phyloP scores from a whole-genome alignment of 495 filamentous ascomycete species.

The Neurospora sp. region DNA sequence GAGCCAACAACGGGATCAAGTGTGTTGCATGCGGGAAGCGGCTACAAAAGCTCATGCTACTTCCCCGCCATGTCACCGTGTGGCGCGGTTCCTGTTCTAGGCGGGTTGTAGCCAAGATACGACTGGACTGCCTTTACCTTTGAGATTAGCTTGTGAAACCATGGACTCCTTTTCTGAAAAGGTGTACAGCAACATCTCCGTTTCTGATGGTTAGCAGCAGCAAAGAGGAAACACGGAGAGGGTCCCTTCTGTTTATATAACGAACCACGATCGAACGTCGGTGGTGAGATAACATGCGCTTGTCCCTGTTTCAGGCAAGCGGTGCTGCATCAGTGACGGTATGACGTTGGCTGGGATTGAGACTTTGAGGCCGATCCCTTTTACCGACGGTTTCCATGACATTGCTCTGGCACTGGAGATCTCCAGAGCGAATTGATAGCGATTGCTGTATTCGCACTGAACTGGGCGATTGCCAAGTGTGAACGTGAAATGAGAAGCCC shows the following conservation, averaged over 20 bases:
- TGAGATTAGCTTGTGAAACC: not conserved
- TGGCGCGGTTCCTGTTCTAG: not conserved
- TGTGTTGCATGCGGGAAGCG: not conserved
- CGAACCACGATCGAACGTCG: not conserved
- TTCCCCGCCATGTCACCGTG: not conserved
- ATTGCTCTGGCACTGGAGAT: not conserved
- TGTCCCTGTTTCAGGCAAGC: conserved; percentile 5
- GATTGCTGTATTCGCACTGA: not conserved
- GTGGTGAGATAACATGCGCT: not conserved
- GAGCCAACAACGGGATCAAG: not conserved
- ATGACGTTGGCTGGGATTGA: not conserved
- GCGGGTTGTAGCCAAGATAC: not conserved
- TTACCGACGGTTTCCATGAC: not conserved
- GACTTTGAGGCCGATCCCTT: not conserved
- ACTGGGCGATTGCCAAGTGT: not conserved
- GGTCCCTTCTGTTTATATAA: not conserved
- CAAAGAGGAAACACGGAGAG: not conserved
- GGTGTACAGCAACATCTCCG: not conserved
- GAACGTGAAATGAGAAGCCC: not conserved
- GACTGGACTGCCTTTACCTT: not conserved
- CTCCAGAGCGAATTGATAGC: not conserved
- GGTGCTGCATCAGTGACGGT: conserved; percentile 22
- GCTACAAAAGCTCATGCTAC: not conserved
- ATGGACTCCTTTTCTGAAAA: not conserved
- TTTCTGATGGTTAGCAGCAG: not conserved